Evolutionary conservation across 139 green algal genomes (phyloP), one percentile per base, ranked within the genome.

Genomic region (Choricystis sp.): DNA sequence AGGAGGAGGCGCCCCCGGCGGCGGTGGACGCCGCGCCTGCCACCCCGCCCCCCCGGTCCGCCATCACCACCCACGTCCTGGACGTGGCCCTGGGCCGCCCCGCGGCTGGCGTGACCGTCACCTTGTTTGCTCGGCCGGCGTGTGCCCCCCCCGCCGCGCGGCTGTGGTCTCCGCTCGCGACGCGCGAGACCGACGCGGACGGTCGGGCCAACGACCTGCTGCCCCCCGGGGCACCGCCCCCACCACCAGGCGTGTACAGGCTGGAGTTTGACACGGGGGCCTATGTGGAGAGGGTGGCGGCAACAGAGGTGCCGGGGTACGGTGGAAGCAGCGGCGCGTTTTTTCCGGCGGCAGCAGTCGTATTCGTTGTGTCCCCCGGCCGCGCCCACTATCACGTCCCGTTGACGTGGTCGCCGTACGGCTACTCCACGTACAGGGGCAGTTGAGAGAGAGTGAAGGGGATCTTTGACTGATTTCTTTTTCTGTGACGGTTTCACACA

Each of bases 1-100:
- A 49, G 57, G 61, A 61, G 23, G 29, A 28, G 27, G 61, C 1
- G 0, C 2, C 55, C 55, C 25, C 61, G 61, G 70, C 72, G 27
- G 57, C 68, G 20, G 4, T 56, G 19, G 3, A 0, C 20, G 57
- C 59, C 57, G 59, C 40, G 24, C 25, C 27, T 19, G 1, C 65
- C 52, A 2, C 20, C 26, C 55, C 26, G 5, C 28, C 48, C 25
- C 62, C 21, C 25, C 66, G 76, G 2, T 94, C 90, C 0, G 90
- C 90, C 31, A 92, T 97, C 69, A 97, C 90, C 49, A 94, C 84
- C 3, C 90, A 97, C 69, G 86, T 97, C 59, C 77, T 97, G 49
- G 90, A 97, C 77, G 87, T 81, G 4, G 67, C 79, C 16, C 61
- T 85, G 30, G 90, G 91, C 28, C 56, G 69, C 19, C 90, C 90